Conservation (phyloP, 257 asterid genomes). For the Solanum gandarillasii region DNA sequence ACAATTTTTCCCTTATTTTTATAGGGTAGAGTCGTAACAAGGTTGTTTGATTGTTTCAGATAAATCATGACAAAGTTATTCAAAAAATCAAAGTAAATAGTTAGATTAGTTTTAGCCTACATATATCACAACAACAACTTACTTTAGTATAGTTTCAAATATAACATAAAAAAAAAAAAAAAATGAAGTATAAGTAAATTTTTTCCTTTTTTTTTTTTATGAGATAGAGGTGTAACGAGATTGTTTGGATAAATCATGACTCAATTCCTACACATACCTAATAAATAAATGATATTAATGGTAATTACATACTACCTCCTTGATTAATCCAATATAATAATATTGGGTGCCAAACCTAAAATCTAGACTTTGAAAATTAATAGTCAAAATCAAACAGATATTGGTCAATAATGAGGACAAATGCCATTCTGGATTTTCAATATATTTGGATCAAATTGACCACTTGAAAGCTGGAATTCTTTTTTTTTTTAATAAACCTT, state of each 20-base stretch:
- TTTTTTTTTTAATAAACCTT: neutral
- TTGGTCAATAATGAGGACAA: neutral
- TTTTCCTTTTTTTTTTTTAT: no score
- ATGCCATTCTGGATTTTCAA: neutral
- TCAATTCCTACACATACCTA: neutral
- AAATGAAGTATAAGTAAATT: no score
- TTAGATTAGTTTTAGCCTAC: neutral
- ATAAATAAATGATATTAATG: neutral
- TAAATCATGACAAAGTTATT: neutral
- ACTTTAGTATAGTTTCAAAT: accelerated
- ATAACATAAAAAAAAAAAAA: neutral
- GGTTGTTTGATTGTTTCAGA: neutral
- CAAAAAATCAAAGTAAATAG: neutral
- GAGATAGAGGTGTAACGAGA: accelerated
- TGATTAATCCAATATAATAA: neutral
- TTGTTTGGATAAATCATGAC: neutral
- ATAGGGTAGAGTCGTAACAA: neutral
- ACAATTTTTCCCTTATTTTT: no score
- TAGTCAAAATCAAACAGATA: neutral
- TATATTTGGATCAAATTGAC: neutral
- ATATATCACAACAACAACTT: neutral
- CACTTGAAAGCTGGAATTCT: neutral
- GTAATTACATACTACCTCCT: neutral
- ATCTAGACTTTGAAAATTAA: neutral
- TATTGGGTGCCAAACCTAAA: neutral